Conservation (phyloP, 2,329 filamentous ascomycete genomes). For the Clarireedia monteithiana region DNA sequence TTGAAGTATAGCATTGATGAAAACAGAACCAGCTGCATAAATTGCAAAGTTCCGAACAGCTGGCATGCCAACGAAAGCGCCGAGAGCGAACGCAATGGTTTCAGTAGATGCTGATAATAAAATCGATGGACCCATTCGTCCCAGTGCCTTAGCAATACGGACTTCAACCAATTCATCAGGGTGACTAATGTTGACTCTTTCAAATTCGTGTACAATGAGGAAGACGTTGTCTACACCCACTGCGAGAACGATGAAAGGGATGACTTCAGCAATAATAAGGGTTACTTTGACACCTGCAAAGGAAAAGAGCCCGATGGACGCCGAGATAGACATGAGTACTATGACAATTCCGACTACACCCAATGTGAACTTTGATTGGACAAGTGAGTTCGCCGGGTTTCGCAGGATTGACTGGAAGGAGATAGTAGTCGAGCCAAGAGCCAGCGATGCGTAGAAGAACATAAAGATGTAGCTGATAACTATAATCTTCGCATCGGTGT, state of each 20-base stretch:
- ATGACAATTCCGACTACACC: conserved; percentile 93
- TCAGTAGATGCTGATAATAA: conserved; percentile 92
- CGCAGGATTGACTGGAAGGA: conserved; percentile 68
- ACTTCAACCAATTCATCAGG: conserved; percentile 83
- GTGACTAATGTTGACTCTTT: conserved; percentile 86
- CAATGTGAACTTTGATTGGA: conserved; percentile 94
- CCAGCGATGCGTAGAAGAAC: conserved; percentile 94
- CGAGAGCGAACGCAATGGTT: conserved; percentile 86
- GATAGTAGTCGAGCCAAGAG: conserved; percentile 80
- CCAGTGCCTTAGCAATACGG: conserved; percentile 79
- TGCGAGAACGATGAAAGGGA: conserved; percentile 91
- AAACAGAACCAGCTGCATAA: conserved; percentile 90
- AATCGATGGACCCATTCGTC: conserved; percentile 94
- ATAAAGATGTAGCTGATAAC: conserved; percentile 96
- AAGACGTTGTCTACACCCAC: conserved; percentile 99
- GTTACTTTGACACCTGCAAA: conserved; percentile 89
- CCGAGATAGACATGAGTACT: conserved; percentile 93
- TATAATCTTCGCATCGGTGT: conserved; percentile 95
- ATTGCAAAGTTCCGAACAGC: conserved; percentile 95
- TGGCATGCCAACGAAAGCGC: conserved; percentile 93
- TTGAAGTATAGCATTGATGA: conserved; percentile 95
- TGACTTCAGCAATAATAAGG: conserved; percentile 95
- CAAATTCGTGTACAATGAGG: conserved; percentile 95
- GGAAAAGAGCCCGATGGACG: conserved; percentile 91
- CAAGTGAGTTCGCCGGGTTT: conserved; percentile 76